A percentile compares a stretch with the other conserved stretches of the same genome.
phyloP scores from a whole-genome alignment of 352 stramenopile genomes.

The Globisporangium carolinianum region DNA sequence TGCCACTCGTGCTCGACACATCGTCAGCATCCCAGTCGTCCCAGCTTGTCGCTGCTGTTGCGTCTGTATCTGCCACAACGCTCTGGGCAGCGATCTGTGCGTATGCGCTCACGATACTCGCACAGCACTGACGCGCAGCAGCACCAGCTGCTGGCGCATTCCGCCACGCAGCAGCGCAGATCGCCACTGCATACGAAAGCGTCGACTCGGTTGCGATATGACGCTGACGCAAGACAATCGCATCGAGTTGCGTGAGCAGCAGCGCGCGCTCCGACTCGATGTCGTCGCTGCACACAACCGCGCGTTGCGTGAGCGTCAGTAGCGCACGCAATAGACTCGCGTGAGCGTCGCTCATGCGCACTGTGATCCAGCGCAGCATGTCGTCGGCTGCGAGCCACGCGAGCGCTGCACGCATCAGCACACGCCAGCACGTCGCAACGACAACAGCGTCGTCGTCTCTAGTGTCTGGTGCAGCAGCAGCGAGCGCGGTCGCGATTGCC shows the following conservation, averaged over 20 bases:
- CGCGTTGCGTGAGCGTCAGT: slow-evolving; percentile 15
- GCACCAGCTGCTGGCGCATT: neutral
- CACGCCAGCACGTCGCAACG: slow-evolving; percentile 22
- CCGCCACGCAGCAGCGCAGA: neutral
- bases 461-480: neutral
- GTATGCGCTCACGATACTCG: neutral
- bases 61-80: neutral
- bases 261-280: neutral
- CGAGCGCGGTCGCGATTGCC: slow-evolving; percentile 11
- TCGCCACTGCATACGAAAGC: neutral
- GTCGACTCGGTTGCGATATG: neutral
- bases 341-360: slow-evolving; percentile 32
- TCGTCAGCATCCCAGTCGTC: slow-evolving; percentile 37
- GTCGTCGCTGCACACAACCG: neutral
- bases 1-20: neutral
- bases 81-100: neutral
- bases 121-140: neutral
- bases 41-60: slow-evolving; percentile 14
- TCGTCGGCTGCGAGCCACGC: slow-evolving; percentile 53
- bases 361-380: slow-evolving; percentile 66
- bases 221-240: neutral
- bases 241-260: slow-evolving; percentile 5
- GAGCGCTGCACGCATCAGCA: slow-evolving; percentile 26
- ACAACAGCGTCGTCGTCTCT: neutral
- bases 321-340: slow-evolving; percentile 26